These are phyloP conservation scores for Acer campestre DNA, from an alignment of 345 rosid species.

Conservation along the genomic window DNA sequence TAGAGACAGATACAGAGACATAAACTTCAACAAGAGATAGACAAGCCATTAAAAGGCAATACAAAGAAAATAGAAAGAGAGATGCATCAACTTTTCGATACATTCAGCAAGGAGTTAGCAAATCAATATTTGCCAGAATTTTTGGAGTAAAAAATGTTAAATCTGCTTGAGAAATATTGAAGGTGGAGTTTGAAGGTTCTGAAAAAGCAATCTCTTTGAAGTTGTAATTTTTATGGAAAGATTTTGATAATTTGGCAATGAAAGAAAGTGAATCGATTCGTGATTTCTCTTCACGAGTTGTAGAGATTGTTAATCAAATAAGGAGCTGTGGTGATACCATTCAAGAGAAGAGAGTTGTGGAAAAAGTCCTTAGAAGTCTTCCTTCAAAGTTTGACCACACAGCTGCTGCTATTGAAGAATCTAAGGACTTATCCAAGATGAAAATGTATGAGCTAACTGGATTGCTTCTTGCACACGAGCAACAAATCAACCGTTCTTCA, in stretches of 20 bases:
- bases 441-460: too few species aligned
- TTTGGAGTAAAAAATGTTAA: neutral
- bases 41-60: neutral
- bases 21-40: neutral
- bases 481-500: too few species aligned
- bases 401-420: too few species aligned
- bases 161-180: neutral
- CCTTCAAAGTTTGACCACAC: too few species aligned
- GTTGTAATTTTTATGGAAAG: neutral
- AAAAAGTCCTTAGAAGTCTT: too few species aligned
- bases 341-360: neutral
- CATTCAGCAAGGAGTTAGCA: neutral
- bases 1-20: neutral
- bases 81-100: neutral
- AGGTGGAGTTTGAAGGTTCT: neutral
- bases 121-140: neutral
- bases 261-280: neutral
- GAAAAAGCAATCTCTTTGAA: neutral
- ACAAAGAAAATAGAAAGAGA: neutral
- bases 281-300: neutral
- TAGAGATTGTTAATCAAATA: neutral
- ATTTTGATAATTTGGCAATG: neutral
- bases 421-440: too few species aligned
- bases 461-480: too few species aligned
- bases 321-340: neutral